Conservation (phyloP, 1,139 yeast genomes). For the Arxiozyma slooffiae region DNA sequence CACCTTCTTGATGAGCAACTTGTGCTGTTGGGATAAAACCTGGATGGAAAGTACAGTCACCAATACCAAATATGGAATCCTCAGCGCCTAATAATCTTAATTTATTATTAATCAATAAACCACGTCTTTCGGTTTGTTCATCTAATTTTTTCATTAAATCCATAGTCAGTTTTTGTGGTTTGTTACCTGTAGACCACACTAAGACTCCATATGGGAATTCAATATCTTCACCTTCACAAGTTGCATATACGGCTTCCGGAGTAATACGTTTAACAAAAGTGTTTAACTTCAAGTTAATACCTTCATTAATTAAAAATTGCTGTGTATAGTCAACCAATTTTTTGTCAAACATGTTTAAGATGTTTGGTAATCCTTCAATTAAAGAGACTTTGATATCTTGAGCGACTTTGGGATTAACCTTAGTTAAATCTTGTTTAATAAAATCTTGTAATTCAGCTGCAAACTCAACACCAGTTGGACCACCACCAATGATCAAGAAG, state of each 20-base stretch:
- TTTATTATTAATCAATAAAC: constrained; percentile 73
- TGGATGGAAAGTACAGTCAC: constrained; percentile 85
- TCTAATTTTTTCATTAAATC: constrained; percentile 61
- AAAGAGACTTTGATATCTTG: constrained; percentile 72
- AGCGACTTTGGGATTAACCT: constrained; percentile 83
- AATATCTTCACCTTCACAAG: constrained; percentile 43
- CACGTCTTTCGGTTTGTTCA: constrained; percentile 78
- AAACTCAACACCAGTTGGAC: constrained; percentile 94
- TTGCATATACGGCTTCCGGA: constrained; percentile 57
- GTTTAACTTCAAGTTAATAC: constrained; percentile 67
- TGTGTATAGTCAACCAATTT: constrained; percentile 78
- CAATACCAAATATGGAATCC: constrained; percentile 71
- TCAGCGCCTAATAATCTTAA: constrained; percentile 76
- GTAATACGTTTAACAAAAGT: constrained; percentile 85
- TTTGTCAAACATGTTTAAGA: constrained; percentile 77
- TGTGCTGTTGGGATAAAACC: constrained; percentile 94
- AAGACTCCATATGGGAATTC: constrained; percentile 83
- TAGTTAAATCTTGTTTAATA: constrained; percentile 78
- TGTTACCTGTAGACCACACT: constrained; percentile 97
- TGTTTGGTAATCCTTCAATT: constrained; percentile 87
- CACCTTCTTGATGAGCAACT: constrained; percentile 93
- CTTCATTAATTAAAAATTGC: constrained; percentile 67
- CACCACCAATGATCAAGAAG: constrained; percentile 89
- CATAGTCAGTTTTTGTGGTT: constrained; percentile 68
- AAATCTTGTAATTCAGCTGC: constrained; percentile 94